phyloP scores from a whole-genome alignment of 179 eudicot genomes.

The Drosera spatulata region DNA sequence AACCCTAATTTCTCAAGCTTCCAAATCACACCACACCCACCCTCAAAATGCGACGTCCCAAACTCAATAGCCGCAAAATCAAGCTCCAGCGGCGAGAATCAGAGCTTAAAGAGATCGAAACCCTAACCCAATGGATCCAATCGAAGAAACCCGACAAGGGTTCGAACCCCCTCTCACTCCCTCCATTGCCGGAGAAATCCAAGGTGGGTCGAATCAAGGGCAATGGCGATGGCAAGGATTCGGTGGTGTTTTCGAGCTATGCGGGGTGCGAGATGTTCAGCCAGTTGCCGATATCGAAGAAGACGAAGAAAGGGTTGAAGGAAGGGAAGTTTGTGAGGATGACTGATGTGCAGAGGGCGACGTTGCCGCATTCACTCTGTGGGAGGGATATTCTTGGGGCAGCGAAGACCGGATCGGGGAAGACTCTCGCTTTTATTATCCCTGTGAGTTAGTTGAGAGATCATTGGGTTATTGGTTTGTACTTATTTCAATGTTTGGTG shows the following conservation, averaged over 20 bases:
- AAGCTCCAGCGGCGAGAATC: conserved; percentile 32
- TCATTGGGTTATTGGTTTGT: too few relatives aligned
- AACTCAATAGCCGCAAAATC: conserved; percentile 17
- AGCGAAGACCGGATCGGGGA: conserved; percentile 87
- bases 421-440: conserved; percentile 78
- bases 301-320: conserved; percentile 64
- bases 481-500: too few relatives aligned
- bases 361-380: conserved; percentile 79
- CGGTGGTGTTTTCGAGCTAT: conserved; percentile 34
- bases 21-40: too few relatives aligned
- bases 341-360: conserved; percentile 85
- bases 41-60: conserved; percentile 32
- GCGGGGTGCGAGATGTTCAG: conserved; percentile 48
- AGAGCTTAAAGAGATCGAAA: conserved; percentile 53
- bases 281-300: conserved; percentile 67
- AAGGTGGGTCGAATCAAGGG: conserved; percentile 41
- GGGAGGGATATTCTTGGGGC: conserved; percentile 95
- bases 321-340: conserved; percentile 26
- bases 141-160: conserved; percentile 58
- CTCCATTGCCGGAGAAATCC: conserved; percentile 34
- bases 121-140: conserved; percentile 60
- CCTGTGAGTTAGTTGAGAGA: conserved; percentile 43
- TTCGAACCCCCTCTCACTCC: conserved; percentile 59
- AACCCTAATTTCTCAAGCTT: too few relatives aligned
- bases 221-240: conserved; percentile 4